Evolutionary conservation across 2,329 filamentous ascomycete genomes (phyloP).

Genomic region (Fusarium pseudonygamai): DNA sequence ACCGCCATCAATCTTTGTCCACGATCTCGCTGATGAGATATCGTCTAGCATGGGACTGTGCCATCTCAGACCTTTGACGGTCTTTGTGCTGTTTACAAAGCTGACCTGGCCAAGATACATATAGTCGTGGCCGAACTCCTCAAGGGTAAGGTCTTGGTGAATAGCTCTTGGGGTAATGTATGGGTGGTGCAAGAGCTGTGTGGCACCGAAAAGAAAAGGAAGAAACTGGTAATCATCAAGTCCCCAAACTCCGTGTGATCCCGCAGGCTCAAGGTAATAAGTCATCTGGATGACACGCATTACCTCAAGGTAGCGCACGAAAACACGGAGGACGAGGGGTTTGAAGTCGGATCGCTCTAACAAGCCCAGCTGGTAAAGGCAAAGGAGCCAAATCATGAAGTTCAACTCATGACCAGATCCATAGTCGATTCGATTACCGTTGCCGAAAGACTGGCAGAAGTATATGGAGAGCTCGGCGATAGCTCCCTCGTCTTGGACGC

Average conservation of each 20-base stretch:
- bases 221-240: conserved; percentile 97
- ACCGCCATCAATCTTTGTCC: conserved; percentile 91
- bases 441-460: conserved; percentile 85
- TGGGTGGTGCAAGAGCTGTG: conserved; percentile 85
- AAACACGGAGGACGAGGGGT: conserved; percentile 78
- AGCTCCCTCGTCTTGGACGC: conserved; percentile 61
- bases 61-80: conserved; percentile 92
- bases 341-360: conserved; percentile 74
- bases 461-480: conserved; percentile 81
- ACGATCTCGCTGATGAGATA: conserved; percentile 88
- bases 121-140: conserved; percentile 85
- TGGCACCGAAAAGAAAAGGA: conserved; percentile 93
- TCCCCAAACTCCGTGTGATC: conserved; percentile 97
- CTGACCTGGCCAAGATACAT: conserved; percentile 92
- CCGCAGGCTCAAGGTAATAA: conserved; percentile 96
- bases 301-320: conserved; percentile 81
- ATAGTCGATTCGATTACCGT: conserved; percentile 89
- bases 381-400: conserved; percentile 96
- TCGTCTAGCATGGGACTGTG: conserved; percentile 99
- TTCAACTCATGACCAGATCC: conserved; percentile 98
- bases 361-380: conserved; percentile 80
- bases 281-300: conserved; percentile 91
- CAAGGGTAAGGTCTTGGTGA: conserved; percentile 86
- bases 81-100: conserved; percentile 97
- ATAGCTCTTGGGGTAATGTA: conserved; percentile 83